Base-by-base conservation (phyloP, 2,329 filamentous ascomycete genomes). In the Westerdykella sp. region DNA sequence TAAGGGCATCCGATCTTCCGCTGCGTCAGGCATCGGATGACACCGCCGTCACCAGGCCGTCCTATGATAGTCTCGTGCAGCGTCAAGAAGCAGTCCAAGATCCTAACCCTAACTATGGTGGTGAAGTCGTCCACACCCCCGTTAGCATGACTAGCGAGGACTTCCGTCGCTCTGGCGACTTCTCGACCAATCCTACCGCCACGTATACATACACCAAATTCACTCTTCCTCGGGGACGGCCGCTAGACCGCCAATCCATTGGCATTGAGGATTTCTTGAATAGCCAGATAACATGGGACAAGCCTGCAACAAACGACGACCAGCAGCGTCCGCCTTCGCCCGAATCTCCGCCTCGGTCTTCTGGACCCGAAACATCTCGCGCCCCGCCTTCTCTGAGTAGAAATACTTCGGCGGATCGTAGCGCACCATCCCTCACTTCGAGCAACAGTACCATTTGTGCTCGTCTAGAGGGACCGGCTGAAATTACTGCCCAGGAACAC, bases 181-280 rank as follows among this genome's bases (percentile, higher is more conserved):
- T 78, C 6, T 67, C 78, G 5, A 72, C 58, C 49, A 69, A 72
- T 6, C 74, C 75, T 1, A 78, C 81, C 2, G 76, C 84, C 0
- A 87, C 89, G 0, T 95, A 95, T 62, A 85, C 87, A 13, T 93
- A 96, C 63, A 84, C 88, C 6, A 94, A 86, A 47, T 95, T 89
- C 59, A 73, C 79, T 1, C 73, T 97, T 23, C 91, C 93, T 1
- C 80, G 91, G 48, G 91, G 91, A 12, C 87, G 93, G 62, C 76
- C 78, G 28, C 68, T 94, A 6, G 83, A 94, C 48, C 77, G 88
- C 45, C 76, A 54, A 15, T 69, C 65, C 3, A 48, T 69, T 14
- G 60, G 63, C 11, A 55, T 62, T 11, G 60, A 66, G 34, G 65
- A 68, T 15, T 68, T 69, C 43, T 53, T 69, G 41, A 64, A 66